phyloP scores from a whole-genome alignment of 2,329 filamentous ascomycete genomes.

The Colletotrichum aenigma region DNA sequence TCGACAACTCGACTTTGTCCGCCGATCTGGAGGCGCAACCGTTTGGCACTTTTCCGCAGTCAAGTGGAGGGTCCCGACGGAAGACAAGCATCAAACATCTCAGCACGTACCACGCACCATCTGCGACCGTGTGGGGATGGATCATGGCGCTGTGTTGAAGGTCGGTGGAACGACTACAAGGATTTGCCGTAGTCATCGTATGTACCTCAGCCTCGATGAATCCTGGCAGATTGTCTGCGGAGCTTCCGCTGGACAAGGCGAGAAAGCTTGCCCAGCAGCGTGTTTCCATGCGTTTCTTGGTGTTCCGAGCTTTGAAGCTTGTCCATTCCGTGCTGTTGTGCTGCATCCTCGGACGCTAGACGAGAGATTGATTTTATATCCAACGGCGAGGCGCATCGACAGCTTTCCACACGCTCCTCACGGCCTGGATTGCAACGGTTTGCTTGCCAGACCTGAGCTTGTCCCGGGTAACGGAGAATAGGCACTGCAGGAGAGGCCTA shows the following conservation, averaged over 20 bases:
- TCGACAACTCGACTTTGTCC: neutral
- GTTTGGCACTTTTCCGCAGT: neutral
- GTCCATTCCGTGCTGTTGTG: neutral
- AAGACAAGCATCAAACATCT: neutral
- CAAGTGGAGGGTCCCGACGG: neutral
- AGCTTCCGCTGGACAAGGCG: neutral
- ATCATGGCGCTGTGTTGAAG: neutral
- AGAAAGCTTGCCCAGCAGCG: neutral
- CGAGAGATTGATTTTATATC: neutral
- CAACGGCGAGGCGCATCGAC: neutral
- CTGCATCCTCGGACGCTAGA: neutral
- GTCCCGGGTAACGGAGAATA: neutral
- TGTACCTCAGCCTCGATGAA: neutral
- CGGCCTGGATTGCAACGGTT: neutral
- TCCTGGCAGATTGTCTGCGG: neutral
- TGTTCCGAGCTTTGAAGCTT: neutral
- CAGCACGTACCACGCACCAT: conserved; percentile 5
- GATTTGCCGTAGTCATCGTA: neutral
- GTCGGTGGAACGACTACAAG: conserved; percentile 8
- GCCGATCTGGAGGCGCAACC: neutral
- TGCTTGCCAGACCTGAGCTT: neutral
- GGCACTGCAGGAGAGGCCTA: neutral
- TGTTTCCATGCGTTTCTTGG: neutral
- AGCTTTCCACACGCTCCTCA: neutral
- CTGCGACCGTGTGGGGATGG: neutral